These are phyloP conservation scores for Aspergillus sp. DNA, from an alignment of 2,329 filamentous ascomycete species.

Conservation along the genomic window DNA sequence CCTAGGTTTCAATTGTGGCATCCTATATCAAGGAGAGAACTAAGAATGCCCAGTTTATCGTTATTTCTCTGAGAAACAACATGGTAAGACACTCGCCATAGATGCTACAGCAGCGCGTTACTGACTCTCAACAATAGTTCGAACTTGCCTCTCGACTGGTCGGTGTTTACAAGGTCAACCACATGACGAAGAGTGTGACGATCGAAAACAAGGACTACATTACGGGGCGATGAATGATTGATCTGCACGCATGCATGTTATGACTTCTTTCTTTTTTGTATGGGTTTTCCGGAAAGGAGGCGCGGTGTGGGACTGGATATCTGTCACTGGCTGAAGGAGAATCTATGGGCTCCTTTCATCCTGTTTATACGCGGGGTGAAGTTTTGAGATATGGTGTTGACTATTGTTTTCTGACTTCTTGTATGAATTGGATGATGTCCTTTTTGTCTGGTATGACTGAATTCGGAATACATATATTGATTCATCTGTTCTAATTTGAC, in stretches of 20 bases:
- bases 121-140: slow-evolving; percentile 56
- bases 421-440: not conserved
- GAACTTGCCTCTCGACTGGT: slow-evolving; percentile 93
- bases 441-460: too few relatives aligned
- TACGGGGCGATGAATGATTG: slow-evolving; percentile 31
- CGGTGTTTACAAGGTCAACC: slow-evolving; percentile 98
- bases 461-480: too few relatives aligned
- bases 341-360: not conserved
- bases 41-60: slow-evolving; percentile 98
- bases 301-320: slow-evolving; percentile 4
- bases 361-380: not conserved
- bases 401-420: slow-evolving; percentile 5
- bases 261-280: slow-evolving; percentile 1
- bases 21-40: slow-evolving; percentile 99
- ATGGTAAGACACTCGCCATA: slow-evolving; percentile 58
- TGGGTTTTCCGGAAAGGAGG: slow-evolving; percentile 3
- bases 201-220: slow-evolving; percentile 84
- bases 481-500: too few relatives aligned
- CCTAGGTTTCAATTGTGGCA: slow-evolving; percentile 89
- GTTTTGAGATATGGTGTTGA: not conserved
- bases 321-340: not conserved
- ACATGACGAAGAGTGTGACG: slow-evolving; percentile 93
- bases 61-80: slow-evolving; percentile 96
- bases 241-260: slow-evolving; percentile 2
- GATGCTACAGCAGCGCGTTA: not conserved